phyloP scores from a whole-genome alignment of 1,284 basidiomycete genomes.

The Moniliophthora roreri region DNA sequence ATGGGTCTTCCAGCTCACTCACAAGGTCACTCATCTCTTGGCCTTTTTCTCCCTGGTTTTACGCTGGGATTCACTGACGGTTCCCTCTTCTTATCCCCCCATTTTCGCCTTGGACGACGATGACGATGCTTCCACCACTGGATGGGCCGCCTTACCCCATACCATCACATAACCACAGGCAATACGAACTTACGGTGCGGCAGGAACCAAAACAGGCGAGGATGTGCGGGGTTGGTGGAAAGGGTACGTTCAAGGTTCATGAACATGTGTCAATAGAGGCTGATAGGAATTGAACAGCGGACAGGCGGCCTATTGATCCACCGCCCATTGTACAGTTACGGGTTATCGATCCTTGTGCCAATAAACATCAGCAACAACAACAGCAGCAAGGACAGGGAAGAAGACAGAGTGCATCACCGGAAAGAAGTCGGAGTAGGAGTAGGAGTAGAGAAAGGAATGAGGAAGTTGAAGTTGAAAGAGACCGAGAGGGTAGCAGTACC shows the following conservation, averaged over 20 bases:
- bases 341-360: constrained; percentile 70
- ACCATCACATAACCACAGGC: constrained; percentile 41
- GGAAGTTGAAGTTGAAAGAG: constrained; percentile 6
- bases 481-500: constrained; percentile 8
- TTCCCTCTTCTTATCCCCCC: neutral
- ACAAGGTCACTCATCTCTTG: neutral
- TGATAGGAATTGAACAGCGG: constrained; percentile 50
- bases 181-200: constrained; percentile 80
- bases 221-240: constrained; percentile 92
- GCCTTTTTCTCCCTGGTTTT: constrained; percentile 17
- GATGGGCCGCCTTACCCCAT: constrained; percentile 9
- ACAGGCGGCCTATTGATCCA: constrained; percentile 93
- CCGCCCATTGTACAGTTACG: constrained; percentile 95
- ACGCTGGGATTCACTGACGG: neutral
- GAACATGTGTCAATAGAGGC: constrained; percentile 15
- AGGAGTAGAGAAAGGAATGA: neutral
- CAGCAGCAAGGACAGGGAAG: neutral
- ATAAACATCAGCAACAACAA: constrained; percentile 18
- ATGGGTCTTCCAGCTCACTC: constrained; percentile 17
- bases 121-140: constrained; percentile 14
- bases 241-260: constrained; percentile 46
- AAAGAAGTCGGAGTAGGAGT: neutral
- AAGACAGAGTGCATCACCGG: neutral
- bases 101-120: constrained; percentile 1
- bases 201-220: constrained; percentile 91